Conservation (phyloP, 176 grass and related monocot genomes). For the Musa beccarii region DNA sequence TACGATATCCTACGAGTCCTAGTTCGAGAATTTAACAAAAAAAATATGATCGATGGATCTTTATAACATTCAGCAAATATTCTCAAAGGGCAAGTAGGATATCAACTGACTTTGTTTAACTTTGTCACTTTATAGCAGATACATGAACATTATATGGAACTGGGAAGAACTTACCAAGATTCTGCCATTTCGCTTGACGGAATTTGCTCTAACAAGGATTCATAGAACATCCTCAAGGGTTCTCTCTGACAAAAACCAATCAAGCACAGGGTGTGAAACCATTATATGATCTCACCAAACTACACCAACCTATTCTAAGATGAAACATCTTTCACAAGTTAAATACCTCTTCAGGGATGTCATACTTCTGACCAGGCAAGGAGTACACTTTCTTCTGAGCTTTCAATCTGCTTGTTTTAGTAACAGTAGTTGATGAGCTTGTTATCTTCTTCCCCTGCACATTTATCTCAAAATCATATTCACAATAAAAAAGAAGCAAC, state of each 20-base stretch:
- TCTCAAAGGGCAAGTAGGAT: too few species aligned
- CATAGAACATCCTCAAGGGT: slow-evolving; percentile 92
- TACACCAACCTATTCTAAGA: too few species aligned
- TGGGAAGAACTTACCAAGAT: slow-evolving; percentile 47
- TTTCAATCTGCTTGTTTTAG: slow-evolving; percentile 34
- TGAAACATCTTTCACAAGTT: neutral
- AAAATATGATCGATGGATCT: too few species aligned
- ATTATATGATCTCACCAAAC: too few species aligned
- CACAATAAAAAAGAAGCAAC: neutral
- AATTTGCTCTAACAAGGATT: slow-evolving; percentile 80
- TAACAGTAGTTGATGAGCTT: slow-evolving; percentile 31
- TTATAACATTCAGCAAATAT: too few species aligned
- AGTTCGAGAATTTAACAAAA: too few species aligned
- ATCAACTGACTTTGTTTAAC: too few species aligned
- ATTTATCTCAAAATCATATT: neutral
- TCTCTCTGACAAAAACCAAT: slow-evolving; percentile 37
- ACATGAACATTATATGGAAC: neutral
- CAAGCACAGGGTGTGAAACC: too few species aligned
- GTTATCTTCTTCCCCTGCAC: slow-evolving; percentile 28
- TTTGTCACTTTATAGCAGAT: too few species aligned
- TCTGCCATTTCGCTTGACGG: slow-evolving; percentile 91
- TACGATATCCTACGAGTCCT: too few species aligned
- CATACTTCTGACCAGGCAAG: slow-evolving; percentile 83
- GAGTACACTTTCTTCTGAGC: slow-evolving; percentile 79
- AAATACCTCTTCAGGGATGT: slow-evolving; percentile 70